These are phyloP conservation scores for Ophiostoma tasmaniense DNA, from an alignment of 2,329 filamentous ascomycete genomes.

Conservation along the genomic window DNA sequence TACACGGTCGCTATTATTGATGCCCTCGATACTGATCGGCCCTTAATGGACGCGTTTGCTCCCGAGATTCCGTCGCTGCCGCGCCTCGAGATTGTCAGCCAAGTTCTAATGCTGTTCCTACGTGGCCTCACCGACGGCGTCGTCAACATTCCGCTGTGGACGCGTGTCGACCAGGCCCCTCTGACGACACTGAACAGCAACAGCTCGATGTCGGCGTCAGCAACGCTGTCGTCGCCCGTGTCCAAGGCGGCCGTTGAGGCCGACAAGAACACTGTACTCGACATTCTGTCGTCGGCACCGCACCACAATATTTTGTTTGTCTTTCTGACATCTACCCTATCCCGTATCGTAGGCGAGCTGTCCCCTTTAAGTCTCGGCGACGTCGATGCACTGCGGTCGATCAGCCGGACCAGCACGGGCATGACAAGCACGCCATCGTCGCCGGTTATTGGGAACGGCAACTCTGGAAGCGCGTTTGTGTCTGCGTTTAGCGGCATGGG, in stretches of 20 bases:
- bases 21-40: conserved; percentile 62
- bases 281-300: conserved; percentile 61
- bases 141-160: conserved; percentile 62
- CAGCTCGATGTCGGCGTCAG: background rate
- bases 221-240: background rate
- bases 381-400: conserved; percentile 27
- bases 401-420: conserved; percentile 7
- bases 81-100: conserved; percentile 65
- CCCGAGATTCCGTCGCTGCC: conserved; percentile 54
- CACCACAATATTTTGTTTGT: conserved; percentile 85
- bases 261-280: conserved; percentile 52
- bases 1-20: conserved; percentile 38
- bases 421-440: background rate
- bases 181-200: conserved; percentile 25
- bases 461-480: conserved; percentile 17
- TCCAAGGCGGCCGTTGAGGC: conserved; percentile 29
- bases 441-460: conserved; percentile 11
- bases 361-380: conserved; percentile 33
- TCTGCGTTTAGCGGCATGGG: conserved; percentile 19
- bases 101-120: conserved; percentile 67
- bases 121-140: conserved; percentile 69
- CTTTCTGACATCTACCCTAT: conserved; percentile 71
- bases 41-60: conserved; percentile 53
- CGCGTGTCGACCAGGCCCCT: conserved; percentile 50
- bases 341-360: conserved; percentile 43